Evolutionary conservation across 1,284 basidiomycete species (phyloP), one percentile per base, ranked within the genome.

Genomic region (Uromyces viciae-fabae): DNA sequence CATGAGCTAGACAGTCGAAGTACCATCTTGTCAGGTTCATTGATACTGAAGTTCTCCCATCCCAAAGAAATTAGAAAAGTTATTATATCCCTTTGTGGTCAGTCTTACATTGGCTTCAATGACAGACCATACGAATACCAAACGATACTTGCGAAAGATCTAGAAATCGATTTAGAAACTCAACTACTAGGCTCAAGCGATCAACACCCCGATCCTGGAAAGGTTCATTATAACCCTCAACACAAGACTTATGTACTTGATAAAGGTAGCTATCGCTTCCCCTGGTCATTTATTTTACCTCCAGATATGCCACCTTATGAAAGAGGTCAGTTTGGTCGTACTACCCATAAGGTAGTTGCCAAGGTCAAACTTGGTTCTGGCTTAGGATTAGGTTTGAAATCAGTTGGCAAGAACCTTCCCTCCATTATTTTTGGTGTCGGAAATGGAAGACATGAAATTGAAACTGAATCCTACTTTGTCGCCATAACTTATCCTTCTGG

Each of bases 401-500:
- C 73, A 9, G 42, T 75, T n/a, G 73, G 73, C 36, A 75, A 75
- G 25, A 75, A 75, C 46, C 58, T 75, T 19, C 25, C 73, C 40
- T 75, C 73, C 4, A 75, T 75, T 43, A 38, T 75, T 17, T 42
- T 75, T 31, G 75, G 75, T n/a, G 75, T 49, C 3, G 75, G 75
- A 1, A 33, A 25, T 28, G 58, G 60, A 11, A 56, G 58, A 5
- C 73, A 75, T 42, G 75, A 76, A 7, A 49, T 76, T 28, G 60
- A 76, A 49, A 76, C 58, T 33, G 60, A 76, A 76, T 76, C 75
- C 25, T 76, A 76, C 43, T 76, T 76, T 62, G 75, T 52, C 31
- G 60, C 75, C 31, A 62, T 76, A 17, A 62, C 40, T 62, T 49
- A 76, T 43, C 75, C 75, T 9, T 58, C 75, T 2, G 60, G 42